Conservation (phyloP, 2,329 filamentous ascomycete genomes). For the Setomelanomma holmii region DNA sequence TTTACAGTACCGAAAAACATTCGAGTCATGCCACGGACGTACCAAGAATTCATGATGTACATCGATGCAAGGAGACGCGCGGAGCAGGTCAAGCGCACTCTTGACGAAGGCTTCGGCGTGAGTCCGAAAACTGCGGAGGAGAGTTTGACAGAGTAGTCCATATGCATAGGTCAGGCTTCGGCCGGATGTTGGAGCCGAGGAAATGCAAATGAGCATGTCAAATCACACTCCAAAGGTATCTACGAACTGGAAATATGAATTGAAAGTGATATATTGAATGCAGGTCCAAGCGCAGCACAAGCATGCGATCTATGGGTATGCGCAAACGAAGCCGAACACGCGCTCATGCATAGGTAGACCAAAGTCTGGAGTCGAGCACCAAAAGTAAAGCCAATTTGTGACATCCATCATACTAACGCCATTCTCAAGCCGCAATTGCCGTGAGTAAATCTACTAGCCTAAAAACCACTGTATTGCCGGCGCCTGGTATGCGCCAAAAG, state of each 20-base stretch:
- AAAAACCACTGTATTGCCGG: not conserved
- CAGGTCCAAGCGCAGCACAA: not conserved
- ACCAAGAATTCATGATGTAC: slow-evolving; percentile 71
- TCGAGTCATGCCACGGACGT: slow-evolving; percentile 69
- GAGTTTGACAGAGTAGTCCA: slow-evolving; percentile 47
- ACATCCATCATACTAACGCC: not conserved
- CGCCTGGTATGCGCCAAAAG: slow-evolving; percentile 7
- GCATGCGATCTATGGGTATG: slow-evolving; percentile 18
- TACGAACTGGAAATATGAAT: too few species aligned
- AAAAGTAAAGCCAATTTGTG: too few species aligned
- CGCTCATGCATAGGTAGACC: slow-evolving; percentile 8
- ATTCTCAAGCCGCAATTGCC: too few species aligned
- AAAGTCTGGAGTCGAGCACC: not conserved
- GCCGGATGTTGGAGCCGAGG: too few species aligned
- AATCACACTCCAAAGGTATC: too few species aligned
- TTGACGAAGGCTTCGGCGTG: slow-evolving; percentile 37
- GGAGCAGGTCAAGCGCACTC: slow-evolving; percentile 53
- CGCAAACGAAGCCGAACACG: slow-evolving; percentile 3
- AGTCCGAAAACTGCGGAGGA: slow-evolving; percentile 41
- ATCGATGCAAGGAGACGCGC: slow-evolving; percentile 66
- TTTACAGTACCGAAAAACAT: slow-evolving; percentile 70
- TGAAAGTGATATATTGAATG: too few species aligned
- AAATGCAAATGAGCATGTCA: too few species aligned
- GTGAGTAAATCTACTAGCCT: too few species aligned
- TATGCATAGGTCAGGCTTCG: too few species aligned